Base-by-base conservation (phyloP, 805 yeast genomes). In the Wickerhamiella allomyrinae region DNA sequence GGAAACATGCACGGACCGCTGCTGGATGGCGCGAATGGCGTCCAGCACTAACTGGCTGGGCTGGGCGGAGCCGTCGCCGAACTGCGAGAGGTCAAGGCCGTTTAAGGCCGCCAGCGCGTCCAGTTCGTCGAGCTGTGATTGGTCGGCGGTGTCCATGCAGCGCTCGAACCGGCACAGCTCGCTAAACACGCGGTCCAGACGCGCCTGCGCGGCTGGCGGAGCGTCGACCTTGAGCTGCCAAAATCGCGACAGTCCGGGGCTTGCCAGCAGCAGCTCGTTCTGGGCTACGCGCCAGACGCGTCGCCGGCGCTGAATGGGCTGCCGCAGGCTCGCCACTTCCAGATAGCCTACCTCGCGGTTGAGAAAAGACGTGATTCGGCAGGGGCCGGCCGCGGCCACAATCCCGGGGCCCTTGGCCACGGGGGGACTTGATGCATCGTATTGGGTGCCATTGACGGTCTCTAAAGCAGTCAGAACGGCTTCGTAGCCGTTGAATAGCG, bases 221-320 rank as follows among this genome's bases (percentile, higher is more conserved):
- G 49, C 55, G n/a, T 9, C 13, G 13, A 52, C 36, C 2, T 45
- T 48, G 10, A 53, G 41, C 21, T 43, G 42, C 57, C 57, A 53
- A 40, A 44, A 52, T 34, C 45, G 44, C 11, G 46, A 38, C 20
- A 47, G 46, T 13, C 52, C 44, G 2, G 56, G 53, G n/a, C 41
- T 45, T 1, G 50, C 47, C 10, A 53, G 44, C 14, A 52, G 46
- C 14, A 53, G 31, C 31, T 41, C 52, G 14, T 33, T 25, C 9
- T 29, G 33, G 8, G 46, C 38, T 20, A 44, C 44, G 25, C 57
- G 51, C 55, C 55, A 53, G 13, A 52, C 44, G 3, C 44, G 39
- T 23, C 55, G 43, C 20, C 56, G 49, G 21, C 49, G 51, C 52
- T 52, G 45, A 20, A 53, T 39, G 8, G 57, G 54, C 11, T 52